phyloP scores from a whole-genome alignment of 2,329 filamentous ascomycete genomes.

The Nemania diffusa region DNA sequence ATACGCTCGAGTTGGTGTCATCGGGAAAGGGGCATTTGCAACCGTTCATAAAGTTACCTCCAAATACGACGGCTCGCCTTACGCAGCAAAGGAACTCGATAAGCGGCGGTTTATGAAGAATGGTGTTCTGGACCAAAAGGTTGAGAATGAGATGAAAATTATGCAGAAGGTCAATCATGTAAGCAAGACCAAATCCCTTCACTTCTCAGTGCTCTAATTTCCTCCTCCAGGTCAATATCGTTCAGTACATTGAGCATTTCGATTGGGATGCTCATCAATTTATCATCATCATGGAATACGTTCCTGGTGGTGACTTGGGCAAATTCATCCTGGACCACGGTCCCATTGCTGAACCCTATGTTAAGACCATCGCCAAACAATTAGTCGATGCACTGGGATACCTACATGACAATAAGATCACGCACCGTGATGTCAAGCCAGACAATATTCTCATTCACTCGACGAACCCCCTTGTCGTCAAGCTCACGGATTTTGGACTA shows the following conservation, averaged over 20 bases:
- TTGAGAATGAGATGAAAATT: constrained; percentile 97
- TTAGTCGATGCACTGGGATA: constrained; percentile 86
- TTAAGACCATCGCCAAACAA: constrained; percentile 78
- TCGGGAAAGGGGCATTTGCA: constrained; percentile 95
- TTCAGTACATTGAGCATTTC: constrained; percentile 88
- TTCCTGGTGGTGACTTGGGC: constrained; percentile 84
- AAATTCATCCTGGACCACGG: constrained; percentile 72
- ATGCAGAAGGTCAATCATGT: constrained; percentile 89
- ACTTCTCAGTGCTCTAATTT: constrained; percentile 35
- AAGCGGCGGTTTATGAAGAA: constrained; percentile 95
- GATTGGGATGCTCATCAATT: constrained; percentile 84
- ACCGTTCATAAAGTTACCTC: constrained; percentile 90
- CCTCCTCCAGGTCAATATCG: constrained; percentile 77
- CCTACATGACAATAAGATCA: constrained; percentile 87
- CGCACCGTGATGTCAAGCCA: constrained; percentile 97
- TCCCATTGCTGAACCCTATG: constrained; percentile 72
- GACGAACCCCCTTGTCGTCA: constrained; percentile 79
- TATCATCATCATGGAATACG: constrained; percentile 97
- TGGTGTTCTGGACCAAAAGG: constrained; percentile 86
- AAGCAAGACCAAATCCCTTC: constrained; percentile 51
- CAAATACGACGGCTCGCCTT: constrained; percentile 83
- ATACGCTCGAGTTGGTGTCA: constrained; percentile 83
- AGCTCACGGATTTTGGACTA: constrained; percentile 94
- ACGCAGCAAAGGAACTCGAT: constrained; percentile 93
- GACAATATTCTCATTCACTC: constrained; percentile 93